phyloP scores from a whole-genome alignment of 2,329 filamentous ascomycete species.

The Cercospora nicotianae region DNA sequence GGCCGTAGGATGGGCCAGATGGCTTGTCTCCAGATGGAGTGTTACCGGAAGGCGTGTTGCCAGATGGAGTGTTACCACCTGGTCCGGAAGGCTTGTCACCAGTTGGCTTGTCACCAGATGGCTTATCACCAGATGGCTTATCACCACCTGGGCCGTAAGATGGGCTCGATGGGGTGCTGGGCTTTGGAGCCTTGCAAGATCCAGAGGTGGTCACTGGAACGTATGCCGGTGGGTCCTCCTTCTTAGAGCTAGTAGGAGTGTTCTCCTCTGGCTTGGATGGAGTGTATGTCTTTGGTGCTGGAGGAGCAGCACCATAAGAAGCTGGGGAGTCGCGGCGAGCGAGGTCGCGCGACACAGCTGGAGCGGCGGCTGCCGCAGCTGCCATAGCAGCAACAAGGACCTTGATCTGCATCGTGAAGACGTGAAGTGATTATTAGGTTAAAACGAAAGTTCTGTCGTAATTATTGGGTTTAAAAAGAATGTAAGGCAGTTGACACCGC shows the following conservation, averaged over 20 bases:
- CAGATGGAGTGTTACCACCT: not conserved
- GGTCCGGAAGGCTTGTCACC: not conserved
- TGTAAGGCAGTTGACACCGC: constrained; percentile 1
- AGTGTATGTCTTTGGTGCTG: not conserved
- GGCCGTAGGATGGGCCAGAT: no score
- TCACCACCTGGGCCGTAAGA: not conserved
- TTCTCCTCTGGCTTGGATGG: not conserved
- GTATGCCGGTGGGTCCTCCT: not conserved
- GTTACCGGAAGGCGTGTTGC: not conserved
- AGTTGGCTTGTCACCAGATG: not conserved
- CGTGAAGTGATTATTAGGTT: constrained; percentile 2
- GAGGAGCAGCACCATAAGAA: not conserved
- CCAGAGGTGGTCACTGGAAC: not conserved
- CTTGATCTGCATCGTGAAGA: constrained; percentile 1
- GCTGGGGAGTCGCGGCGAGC: not conserved
- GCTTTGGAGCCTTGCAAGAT: not conserved
- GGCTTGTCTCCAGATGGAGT: not conserved
- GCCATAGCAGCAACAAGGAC: constrained; percentile 1
- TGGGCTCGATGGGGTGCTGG: not conserved
- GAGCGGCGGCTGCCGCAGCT: not conserved
- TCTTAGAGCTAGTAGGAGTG: not conserved
- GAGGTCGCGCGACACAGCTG: not conserved
- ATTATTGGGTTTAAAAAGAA: constrained; percentile 4
- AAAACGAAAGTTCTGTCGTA: not conserved
- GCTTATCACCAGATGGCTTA: not conserved